These are phyloP conservation scores for Trametes cubensis DNA, from an alignment of 768 basidiomycete genomes.

Conservation along the genomic window DNA sequence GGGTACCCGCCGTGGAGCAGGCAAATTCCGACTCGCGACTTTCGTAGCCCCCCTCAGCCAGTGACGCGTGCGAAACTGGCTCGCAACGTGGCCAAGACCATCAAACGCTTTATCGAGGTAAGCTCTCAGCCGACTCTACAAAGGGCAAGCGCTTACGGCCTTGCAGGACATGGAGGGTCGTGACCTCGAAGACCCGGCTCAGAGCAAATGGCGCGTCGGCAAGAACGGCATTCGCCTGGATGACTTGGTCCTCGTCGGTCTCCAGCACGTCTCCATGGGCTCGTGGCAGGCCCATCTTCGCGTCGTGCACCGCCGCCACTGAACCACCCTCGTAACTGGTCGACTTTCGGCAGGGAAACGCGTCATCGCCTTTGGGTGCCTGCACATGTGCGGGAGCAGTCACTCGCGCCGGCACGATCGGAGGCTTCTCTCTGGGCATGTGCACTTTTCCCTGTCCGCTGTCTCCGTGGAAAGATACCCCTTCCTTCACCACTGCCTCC, in stretches of 20 bases:
- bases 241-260: constrained; percentile 72
- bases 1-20: constrained; percentile 78
- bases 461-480: too few species aligned
- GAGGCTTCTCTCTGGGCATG: too few species aligned
- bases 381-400: too few species aligned
- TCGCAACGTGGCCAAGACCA: constrained; percentile 78
- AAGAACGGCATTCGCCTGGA: constrained; percentile 56
- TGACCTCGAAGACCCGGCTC: constrained; percentile 65
- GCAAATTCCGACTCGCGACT: constrained; percentile 83
- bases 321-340: background rate
- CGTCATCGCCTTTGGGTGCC: too few species aligned
- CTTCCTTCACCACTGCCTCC: too few species aligned
- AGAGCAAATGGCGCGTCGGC: constrained; percentile 66
- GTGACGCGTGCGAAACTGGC: constrained; percentile 78
- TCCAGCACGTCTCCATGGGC: constrained; percentile 82
- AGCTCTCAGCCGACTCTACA: constrained; percentile 23
- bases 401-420: too few species aligned
- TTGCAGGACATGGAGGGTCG: constrained; percentile 51
- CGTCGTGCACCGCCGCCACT: constrained; percentile 35
- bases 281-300: constrained; percentile 82
- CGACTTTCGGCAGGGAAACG: too few species aligned
- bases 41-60: constrained; percentile 74
- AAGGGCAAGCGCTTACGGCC: background rate
- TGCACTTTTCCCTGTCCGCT: too few species aligned
- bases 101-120: constrained; percentile 68